Evolutionary conservation across 139 green algal species (phyloP).

Genomic region (Diplosphaera chodatii): DNA sequence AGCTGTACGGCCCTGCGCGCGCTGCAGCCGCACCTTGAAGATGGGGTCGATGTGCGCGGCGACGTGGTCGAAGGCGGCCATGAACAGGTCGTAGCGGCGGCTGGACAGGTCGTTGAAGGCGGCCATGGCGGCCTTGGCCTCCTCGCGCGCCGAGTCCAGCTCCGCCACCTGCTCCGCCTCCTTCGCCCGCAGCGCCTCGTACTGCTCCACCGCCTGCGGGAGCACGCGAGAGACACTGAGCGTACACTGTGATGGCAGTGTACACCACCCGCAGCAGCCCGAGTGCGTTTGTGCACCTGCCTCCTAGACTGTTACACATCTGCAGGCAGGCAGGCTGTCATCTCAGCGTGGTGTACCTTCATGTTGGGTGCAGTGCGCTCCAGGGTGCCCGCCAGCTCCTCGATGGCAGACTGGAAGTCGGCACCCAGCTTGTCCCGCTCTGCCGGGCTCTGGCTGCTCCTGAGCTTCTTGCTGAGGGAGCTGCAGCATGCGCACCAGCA

Average conservation of each 20-base stretch:
- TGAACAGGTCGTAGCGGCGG: slow-evolving; percentile 72
- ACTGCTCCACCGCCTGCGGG: slow-evolving; percentile 95
- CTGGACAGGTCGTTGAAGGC: slow-evolving; percentile 67
- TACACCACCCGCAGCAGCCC: no score
- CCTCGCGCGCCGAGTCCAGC: slow-evolving; percentile 57
- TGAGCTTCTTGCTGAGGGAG: slow-evolving; percentile 26
- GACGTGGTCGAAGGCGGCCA: slow-evolving; percentile 81
- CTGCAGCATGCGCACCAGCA: slow-evolving; percentile 22
- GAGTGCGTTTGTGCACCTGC: no score
- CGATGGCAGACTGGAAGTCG: slow-evolving; percentile 29
- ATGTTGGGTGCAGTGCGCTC: slow-evolving; percentile 69
- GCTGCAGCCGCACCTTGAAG: slow-evolving; percentile 74
- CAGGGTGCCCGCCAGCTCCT: slow-evolving; percentile 41
- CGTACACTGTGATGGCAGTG: no score
- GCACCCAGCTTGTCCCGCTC: slow-evolving; percentile 24
- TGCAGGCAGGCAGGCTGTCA: no score
- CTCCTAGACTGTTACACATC: no score
- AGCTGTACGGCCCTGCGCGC: background rate
- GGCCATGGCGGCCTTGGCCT: slow-evolving; percentile 35
- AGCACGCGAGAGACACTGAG: no score
- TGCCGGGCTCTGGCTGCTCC: background rate
- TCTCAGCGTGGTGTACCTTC: slow-evolving; percentile 20
- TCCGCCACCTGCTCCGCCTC: slow-evolving; percentile 68
- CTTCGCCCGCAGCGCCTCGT: slow-evolving; percentile 53
- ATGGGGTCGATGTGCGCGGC: slow-evolving; percentile 74